These are phyloP conservation scores for Acanthochlamys bracteata DNA, from an alignment of 106 monocot species.

Conservation along the genomic window DNA sequence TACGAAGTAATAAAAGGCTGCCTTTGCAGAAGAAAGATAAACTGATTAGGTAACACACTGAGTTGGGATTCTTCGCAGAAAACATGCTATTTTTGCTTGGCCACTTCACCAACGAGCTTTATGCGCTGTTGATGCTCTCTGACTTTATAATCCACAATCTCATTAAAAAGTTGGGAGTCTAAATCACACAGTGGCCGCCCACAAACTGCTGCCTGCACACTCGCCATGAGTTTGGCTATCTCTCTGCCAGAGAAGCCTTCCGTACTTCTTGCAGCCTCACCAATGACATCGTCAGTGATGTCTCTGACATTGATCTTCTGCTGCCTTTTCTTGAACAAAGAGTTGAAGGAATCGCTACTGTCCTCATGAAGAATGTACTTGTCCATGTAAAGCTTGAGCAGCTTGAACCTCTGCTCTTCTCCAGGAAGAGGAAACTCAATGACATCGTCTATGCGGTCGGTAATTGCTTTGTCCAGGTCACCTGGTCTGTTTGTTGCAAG, in stretches of 20 bases:
- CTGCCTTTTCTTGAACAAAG: constrained; percentile 35
- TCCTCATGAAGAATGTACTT: constrained; percentile 45
- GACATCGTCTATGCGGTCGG: constrained; percentile 94
- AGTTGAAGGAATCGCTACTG: constrained; percentile 8
- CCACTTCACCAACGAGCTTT: constrained; percentile 31
- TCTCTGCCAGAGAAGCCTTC: constrained; percentile 94
- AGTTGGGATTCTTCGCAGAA: no score
- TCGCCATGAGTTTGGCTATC: constrained; percentile 88
- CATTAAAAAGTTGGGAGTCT: constrained; percentile 51
- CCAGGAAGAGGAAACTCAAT: constrained; percentile 83
- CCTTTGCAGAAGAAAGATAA: no score
- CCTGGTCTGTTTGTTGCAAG: constrained; percentile 92
- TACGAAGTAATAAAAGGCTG: no score
- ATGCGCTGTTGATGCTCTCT: constrained; percentile 75
- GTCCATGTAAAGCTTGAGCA: constrained; percentile 74
- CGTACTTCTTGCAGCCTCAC: constrained; percentile 56
- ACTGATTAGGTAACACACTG: no score
- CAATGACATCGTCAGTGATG: constrained; percentile 53
- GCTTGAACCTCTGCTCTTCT: constrained; percentile 69
- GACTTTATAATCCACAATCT: constrained; percentile 84
- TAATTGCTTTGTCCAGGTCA: constrained; percentile 78
- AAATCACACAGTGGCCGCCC: constrained; percentile 59
- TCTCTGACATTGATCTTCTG: constrained; percentile 43
- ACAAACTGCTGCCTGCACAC: constrained; percentile 86
- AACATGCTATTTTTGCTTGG: neutral